phyloP scores from a whole-genome alignment of 2,329 filamentous ascomycete genomes.

The Neofusicoccum cordaticola region DNA sequence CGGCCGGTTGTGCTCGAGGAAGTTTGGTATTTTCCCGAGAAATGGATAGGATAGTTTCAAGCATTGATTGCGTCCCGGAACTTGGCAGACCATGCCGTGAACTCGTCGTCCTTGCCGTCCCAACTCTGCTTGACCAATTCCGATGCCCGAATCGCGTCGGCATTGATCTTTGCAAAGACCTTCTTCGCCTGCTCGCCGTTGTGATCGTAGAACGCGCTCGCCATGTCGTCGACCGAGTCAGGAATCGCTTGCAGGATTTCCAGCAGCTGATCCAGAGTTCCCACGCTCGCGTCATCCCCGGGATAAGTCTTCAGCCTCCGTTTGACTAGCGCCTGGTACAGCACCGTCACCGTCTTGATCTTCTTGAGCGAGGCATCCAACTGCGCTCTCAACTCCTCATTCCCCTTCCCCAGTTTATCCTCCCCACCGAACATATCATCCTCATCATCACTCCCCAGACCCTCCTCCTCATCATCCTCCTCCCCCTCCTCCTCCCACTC shows the following conservation, averaged over 20 bases:
- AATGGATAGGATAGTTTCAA: not conserved
- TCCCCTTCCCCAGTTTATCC: constrained; percentile 49
- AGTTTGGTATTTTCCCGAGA: not conserved
- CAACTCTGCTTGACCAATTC: constrained; percentile 59
- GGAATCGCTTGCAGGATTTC: constrained; percentile 59
- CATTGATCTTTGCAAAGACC: constrained; percentile 59
- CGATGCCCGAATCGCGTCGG: constrained; percentile 56
- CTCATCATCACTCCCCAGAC: constrained; percentile 39
- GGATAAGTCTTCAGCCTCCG: constrained; percentile 61
- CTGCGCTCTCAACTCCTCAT: constrained; percentile 64
- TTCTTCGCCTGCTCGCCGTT: constrained; percentile 58
- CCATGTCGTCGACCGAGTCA: constrained; percentile 67
- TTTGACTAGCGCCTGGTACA: constrained; percentile 70
- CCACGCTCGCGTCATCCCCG: not conserved
- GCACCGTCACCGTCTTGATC: constrained; percentile 63
- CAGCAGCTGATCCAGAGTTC: constrained; percentile 55
- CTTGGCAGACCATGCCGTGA: constrained; percentile 70
- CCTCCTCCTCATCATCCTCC: constrained; percentile 34
- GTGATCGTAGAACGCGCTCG: constrained; percentile 69
- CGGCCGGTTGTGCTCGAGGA: not conserved
- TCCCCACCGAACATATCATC: constrained; percentile 58
- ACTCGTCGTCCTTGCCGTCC: constrained; percentile 68
- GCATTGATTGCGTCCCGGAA: constrained; percentile 30
- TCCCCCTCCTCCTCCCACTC: constrained; percentile 76
- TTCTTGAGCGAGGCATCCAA: constrained; percentile 64